Base-by-base conservation (phyloP, 176 grass and related monocot genomes). In the Triticum turgidum region DNA sequence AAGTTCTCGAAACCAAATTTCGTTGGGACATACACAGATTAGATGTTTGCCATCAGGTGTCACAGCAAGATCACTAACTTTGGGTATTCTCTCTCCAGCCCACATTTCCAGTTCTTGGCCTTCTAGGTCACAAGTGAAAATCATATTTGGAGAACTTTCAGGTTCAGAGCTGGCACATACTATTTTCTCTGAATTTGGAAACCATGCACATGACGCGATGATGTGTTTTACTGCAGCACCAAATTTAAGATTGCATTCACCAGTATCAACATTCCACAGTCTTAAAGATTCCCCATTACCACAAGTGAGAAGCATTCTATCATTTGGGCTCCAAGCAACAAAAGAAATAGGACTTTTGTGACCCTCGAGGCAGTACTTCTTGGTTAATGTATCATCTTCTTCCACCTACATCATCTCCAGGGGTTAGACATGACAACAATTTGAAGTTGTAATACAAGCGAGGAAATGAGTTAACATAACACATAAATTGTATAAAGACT, bases 11-110 rank as follows among this genome's bases (percentile, higher is more conserved):
- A 98, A 85, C 88, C 92, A 96, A 45, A 98, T 96, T 79, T 92
- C 88, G 2, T 85, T 87, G 33, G 88, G 86, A 80, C 90, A 96
- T 86, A 90, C 90, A 67, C 93, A 93, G 61, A 98, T 93, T 39
- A 98, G 69, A 86, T 90, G 87, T 29, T 52, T 63, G 4, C 94
- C 92, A 85, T 95, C 92, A 90, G 90, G 91, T 75, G 97, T 94
- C 61, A 98, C 91, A 82, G 84, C 88, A 54, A 98, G 80, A 86
- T 96, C 91, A 87, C 70, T 89, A 41, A 96, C 90, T 90, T 98
- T 98, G 69, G 94, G 97, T 80, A 98, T 98, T 93, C 97, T 92
- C 81, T 87, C 94, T 65, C 97, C 97, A 30, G 90, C 92, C 97
- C 97, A 98, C 38, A 80, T 87, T 86, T 96, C 84, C 33, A 98